Conservation (phyloP, 2,329 filamentous ascomycete genomes). For the Aspergillus intermedius region DNA sequence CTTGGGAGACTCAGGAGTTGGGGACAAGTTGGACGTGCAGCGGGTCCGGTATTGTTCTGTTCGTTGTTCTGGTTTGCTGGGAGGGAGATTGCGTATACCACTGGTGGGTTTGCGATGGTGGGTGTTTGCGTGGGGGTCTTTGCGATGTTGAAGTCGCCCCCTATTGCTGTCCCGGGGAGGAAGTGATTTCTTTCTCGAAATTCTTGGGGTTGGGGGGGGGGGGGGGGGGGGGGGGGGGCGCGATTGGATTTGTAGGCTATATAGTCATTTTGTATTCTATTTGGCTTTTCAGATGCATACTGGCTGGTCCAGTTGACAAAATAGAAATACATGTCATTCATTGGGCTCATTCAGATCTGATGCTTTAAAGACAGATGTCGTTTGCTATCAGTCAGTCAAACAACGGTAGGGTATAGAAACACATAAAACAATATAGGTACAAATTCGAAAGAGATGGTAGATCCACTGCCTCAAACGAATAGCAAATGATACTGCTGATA, state of each 20-base stretch:
- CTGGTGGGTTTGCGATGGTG: conserved; percentile 74
- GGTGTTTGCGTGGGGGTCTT: conserved; percentile 67
- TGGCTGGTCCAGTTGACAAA: background rate
- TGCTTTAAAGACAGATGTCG: background rate
- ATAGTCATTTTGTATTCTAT: conserved; percentile 2
- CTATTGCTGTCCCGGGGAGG: background rate
- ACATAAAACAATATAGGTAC: background rate
- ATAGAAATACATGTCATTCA: background rate
- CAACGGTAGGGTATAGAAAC: background rate
- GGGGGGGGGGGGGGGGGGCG: no score
- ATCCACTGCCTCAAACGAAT: background rate
- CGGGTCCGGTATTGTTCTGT: conserved; percentile 86
- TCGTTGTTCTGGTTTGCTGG: conserved; percentile 98
- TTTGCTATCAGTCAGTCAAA: background rate
- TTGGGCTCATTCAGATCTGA: background rate
- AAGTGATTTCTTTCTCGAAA: background rate
- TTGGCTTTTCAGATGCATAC: background rate
- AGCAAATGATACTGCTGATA: background rate
- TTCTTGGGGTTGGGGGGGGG: background rate
- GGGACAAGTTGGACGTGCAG: conserved; percentile 79
- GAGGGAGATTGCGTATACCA: conserved; percentile 71
- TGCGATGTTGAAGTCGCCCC: conserved; percentile 61
- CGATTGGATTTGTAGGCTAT: conserved; percentile 5
- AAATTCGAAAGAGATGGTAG: background rate
- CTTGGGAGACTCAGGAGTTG: conserved; percentile 72